These are phyloP conservation scores for Entomortierella beljakovae DNA, from an alignment of 192 early-diverging fungal genomes.

Conservation along the genomic window DNA sequence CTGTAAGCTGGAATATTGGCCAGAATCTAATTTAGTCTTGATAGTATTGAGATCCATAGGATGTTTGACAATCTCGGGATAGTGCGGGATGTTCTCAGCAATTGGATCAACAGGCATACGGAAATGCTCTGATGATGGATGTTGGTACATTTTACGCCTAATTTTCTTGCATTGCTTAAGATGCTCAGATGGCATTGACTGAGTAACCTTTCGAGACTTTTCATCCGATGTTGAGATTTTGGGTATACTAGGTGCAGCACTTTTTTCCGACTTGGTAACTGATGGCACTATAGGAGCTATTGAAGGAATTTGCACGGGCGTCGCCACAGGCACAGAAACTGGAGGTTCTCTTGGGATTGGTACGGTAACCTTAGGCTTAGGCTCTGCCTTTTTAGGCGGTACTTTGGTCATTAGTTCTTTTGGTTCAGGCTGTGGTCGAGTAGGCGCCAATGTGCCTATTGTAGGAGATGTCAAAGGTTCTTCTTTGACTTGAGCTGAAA, in stretches of 20 bases:
- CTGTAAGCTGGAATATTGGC: conserved; percentile 52
- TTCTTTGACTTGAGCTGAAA: conserved; percentile 21
- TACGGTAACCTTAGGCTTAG: conserved; percentile 28
- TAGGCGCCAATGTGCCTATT: conserved; percentile 18
- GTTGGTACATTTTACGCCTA: conserved; percentile 57
- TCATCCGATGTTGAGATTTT: conserved; percentile 7
- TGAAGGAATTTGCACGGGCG: not conserved
- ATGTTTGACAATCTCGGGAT: conserved; percentile 71
- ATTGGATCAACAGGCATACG: conserved; percentile 76
- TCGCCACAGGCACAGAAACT: not conserved
- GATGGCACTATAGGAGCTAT: conserved; percentile 1
- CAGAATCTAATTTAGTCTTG: conserved; percentile 56
- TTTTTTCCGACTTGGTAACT: conserved; percentile 1
- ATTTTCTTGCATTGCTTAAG: conserved; percentile 50
- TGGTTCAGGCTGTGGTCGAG: conserved; percentile 10
- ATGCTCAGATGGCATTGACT: conserved; percentile 36
- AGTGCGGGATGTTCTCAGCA: conserved; percentile 71
- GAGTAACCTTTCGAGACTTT: conserved; percentile 11
- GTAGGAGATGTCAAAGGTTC: conserved; percentile 51
- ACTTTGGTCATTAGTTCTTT: conserved; percentile 44
- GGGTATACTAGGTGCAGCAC: not conserved
- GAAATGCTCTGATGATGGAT: conserved; percentile 68
- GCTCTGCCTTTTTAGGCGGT: conserved; percentile 26
- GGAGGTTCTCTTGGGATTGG: not conserved
- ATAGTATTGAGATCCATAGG: conserved; percentile 70